These are phyloP conservation scores for Eucalyptus sp. DNA, from an alignment of 345 rosid genomes.

Conservation along the genomic window DNA sequence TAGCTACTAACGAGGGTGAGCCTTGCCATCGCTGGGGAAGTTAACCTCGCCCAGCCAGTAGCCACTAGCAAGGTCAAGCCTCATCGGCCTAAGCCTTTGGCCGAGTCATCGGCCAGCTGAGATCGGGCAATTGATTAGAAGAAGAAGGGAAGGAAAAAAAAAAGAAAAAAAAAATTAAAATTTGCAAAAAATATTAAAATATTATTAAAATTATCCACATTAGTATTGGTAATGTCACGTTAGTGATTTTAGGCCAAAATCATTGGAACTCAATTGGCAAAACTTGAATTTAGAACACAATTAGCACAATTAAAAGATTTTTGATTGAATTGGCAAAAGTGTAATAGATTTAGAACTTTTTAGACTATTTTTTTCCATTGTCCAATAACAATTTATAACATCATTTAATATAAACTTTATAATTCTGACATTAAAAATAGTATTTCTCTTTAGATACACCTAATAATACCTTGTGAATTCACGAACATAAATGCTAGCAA, in stretches of 20 bases:
- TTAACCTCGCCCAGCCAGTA: no score
- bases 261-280: no score
- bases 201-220: no score
- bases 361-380: no score
- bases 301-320: no score
- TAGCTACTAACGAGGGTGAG: no score
- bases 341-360: no score
- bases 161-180: fast-evolving
- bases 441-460: not conserved
- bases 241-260: no score
- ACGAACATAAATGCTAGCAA: not conserved
- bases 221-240: fast-evolving
- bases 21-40: no score
- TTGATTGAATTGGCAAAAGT: fast-evolving
- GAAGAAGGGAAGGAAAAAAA: fast-evolving
- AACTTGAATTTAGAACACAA: fast-evolving
- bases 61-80: no score
- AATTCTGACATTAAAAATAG: not conserved
- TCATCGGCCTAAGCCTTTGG: no score
- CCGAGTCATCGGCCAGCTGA: fast-evolving
- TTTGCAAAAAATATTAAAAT: no score
- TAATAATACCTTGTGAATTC: not conserved
- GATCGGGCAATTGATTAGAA: fast-evolving
- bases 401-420: not conserved
- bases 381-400: not conserved